Evolutionary conservation across 1,139 yeast genomes (phyloP).

Genomic region (Pichia sp.): DNA sequence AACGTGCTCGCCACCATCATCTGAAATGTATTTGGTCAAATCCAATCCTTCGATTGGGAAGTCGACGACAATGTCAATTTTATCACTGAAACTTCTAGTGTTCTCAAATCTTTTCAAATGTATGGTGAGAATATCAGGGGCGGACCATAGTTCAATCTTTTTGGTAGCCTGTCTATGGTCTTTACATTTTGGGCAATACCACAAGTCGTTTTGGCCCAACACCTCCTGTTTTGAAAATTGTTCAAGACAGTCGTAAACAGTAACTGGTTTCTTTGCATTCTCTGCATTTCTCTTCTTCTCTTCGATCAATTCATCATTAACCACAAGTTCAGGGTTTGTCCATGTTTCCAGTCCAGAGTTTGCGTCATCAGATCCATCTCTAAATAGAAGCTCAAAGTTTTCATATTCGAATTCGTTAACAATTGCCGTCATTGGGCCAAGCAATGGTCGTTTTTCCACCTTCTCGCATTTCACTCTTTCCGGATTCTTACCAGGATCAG

Average conservation of each 20-base stretch:
- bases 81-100: slow-evolving; percentile 80
- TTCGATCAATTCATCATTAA: slow-evolving; percentile 44
- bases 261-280: slow-evolving; percentile 41
- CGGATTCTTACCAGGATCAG: too few relatives aligned
- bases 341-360: slow-evolving; percentile 41
- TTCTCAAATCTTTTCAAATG: slow-evolving; percentile 89
- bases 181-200: slow-evolving; percentile 91
- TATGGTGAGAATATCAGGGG: slow-evolving; percentile 83
- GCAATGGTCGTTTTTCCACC: too few relatives aligned
- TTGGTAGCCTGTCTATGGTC: slow-evolving; percentile 90
- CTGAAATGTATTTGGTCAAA: slow-evolving; percentile 48
- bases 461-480: too few relatives aligned
- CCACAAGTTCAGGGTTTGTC: slow-evolving; percentile 42
- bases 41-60: slow-evolving; percentile 86
- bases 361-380: slow-evolving; percentile 33
- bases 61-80: slow-evolving; percentile 75
- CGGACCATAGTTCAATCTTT: slow-evolving; percentile 83
- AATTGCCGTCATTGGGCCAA: slow-evolving; percentile 29
- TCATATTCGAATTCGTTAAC: slow-evolving; percentile 67
- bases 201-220: slow-evolving; percentile 80
- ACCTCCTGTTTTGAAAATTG: slow-evolving; percentile 78
- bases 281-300: slow-evolving; percentile 31
- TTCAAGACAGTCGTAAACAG: slow-evolving; percentile 68
- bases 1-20: slow-evolving; percentile 32
- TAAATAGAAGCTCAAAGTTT: slow-evolving; percentile 44